Base-by-base conservation (phyloP, 306 rosid species). In the Prunus salicina region DNA sequence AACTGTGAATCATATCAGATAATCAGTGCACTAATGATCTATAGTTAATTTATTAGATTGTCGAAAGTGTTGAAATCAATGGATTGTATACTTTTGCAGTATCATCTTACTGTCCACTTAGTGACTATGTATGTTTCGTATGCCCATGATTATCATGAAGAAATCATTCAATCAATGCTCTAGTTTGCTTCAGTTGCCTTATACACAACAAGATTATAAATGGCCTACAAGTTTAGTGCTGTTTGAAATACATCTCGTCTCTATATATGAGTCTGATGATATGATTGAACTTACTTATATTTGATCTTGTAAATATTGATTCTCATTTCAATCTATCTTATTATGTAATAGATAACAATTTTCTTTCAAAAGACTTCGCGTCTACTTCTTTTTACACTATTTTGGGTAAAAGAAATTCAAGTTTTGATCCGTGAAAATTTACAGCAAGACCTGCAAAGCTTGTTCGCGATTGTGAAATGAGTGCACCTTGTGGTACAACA, bases 401-500 rank as follows among this genome's bases (percentile, higher is more conserved):
- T 50, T 50, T n/a, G 52, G 41, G 77, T 70, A 43, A 57, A 71
- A 24, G 66, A 67, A 24, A 63, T 47, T 60, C 76, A 62, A 84
- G 77, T 78, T 81, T 73, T 78, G 75, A 64, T 57, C 68, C 57
- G 75, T 81, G 77, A 34, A 19, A 18, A 65, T 32, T 78, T 62
- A 73, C 91, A 91, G 98, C 93, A 64, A 85, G 96, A 89, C 93
- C 96, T 28, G 97, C 96, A 55, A 88, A 80, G 81, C 85, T 88
- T 24, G 90, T 86, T 3, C 87, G 82, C 84, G 91, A 89, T 82
- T 82, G 70, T 16, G 96, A 86, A 74, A 84, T 91, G 97, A 79
- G 84, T 5, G 92, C 96, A 7, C 97, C 96, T 2, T 82, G 67
- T 75, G 91, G 88, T 10, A 86, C 97, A n/a, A 89, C 97, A 32